Evolutionary conservation across 2,329 filamentous ascomycete species (phyloP), one percentile per base, ranked within the genome.

Genomic region (Colletotrichum abscissum): DNA sequence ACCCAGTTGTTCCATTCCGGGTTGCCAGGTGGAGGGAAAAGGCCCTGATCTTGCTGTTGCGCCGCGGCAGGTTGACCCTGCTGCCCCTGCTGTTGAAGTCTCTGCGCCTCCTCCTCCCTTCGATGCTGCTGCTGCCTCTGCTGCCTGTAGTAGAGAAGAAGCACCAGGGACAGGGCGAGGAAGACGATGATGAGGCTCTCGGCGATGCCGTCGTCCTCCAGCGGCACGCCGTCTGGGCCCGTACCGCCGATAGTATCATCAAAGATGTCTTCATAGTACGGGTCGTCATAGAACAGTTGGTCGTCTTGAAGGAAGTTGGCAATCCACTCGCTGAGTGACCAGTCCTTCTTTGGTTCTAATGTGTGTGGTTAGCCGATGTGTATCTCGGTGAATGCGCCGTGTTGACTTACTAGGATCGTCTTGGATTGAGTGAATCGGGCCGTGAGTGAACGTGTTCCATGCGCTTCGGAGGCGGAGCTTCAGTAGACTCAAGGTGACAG

Each of bases 361-460:
- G 38, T 63, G 1, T 62, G 55, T 42, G 12, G 76, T 86, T 78
- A 86, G 79, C 72, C 16, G n/a, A 38, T 11, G 11, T 46, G 59
- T 35, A 63, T 26, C 54, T 22, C 11, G 24, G 14, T 22, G 54
- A 14, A 52, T 16, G 46, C 8, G 16, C 30, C 42, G 57, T 16
- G 16, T 14, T 14, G 22, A 82, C 90, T 86, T 89, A 96, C 94
- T 89, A 78, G 93, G 93, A 75, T 98, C 96, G 76, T 97, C 94
- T 78, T 94, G 92, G 63, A 98, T 98, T 19, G 94, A 95, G 79
- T 98, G 97, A 75, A 98, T 90, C 24, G 92, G 91, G n/a, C 97
- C 97, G 79, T 95, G 91, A 0, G 95, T 98, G 75, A 98, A 86
- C 0, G 93, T 95, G 78, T 98, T 98, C 97, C 97, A 99, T 78